Base-by-base conservation (phyloP, 192 early-diverging fungal species). In the Coemansia sp. region DNA sequence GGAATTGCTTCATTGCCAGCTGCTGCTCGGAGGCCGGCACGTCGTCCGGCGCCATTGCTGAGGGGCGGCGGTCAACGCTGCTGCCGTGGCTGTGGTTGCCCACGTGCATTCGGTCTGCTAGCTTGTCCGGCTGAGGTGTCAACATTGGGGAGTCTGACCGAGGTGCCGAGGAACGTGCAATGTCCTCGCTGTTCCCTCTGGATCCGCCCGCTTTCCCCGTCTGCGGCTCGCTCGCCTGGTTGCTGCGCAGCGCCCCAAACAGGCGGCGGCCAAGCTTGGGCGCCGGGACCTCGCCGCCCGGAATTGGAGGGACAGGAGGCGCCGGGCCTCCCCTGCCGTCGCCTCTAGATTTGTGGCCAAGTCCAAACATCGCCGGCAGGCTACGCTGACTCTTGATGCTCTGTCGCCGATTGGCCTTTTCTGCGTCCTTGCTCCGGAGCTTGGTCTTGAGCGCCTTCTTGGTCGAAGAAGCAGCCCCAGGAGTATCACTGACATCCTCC, bases 331-430 rank as follows among this genome's bases (percentile, higher is more conserved):
- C 30, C 45, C 57, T 60, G 44, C 12, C 38, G 18, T 72, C 68
- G 30, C 17, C 21, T 41, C 54, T 60, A 3, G 57, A n/a, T 38
- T 64, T 64, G 13, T 48, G 34, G 10, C 68, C 68, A 36, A 70
- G 57, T 17, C 60, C 60, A 61, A 72, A 65, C 61, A 72, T 72
- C 7, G 68, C 68, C 7, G 68, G 68, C 9, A 72, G 53, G 33
- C 68, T 72, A 23, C 68, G 68, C 41, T 72, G 68, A 35, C 47
- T 72, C 25, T 72, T 72, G 57, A 72, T 56, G 37, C 68, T 72
- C 57, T 72, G 68, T 26, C 68, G 56, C 48, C 68, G 56, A 28
- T 17, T 56, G 18, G 56, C 48, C 52, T 60, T 65, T 38, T 56
- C 68, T 11, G 36, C 18, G 32, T 60, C 54, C 53, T 60, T 64